A percentile compares a stretch with the other conserved stretches of the same genome.
Evolutionary conservation across 176 grass and related monocot genomes (phyloP).

Genomic region (Dactylis glomerata): DNA sequence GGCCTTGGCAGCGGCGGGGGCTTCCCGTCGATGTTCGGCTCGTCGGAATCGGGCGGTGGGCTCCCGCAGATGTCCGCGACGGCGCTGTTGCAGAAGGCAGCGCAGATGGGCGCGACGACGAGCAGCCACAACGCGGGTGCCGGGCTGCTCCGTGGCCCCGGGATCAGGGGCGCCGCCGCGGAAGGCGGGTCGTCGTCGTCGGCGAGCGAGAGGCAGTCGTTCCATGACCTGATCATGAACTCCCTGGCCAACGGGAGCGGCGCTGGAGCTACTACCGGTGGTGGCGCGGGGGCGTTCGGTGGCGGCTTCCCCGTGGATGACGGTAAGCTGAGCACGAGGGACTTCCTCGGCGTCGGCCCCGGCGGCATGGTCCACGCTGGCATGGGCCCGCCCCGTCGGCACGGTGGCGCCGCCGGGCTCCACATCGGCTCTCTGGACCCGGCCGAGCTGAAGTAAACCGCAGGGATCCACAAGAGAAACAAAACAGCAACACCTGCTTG

Average conservation of each 20-base stretch:
- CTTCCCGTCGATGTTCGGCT: constrained; percentile 42
- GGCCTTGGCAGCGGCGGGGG: background rate
- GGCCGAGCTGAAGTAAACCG: constrained; percentile 60
- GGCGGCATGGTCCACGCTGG: constrained; percentile 45
- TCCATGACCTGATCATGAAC: constrained; percentile 79
- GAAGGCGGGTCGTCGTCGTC: constrained; percentile 19
- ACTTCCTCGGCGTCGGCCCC: constrained; percentile 80
- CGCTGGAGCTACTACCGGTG: background rate
- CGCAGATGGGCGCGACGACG: constrained; percentile 79
- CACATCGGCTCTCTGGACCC: constrained; percentile 65
- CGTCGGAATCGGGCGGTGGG: background rate
- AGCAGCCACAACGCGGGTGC: constrained; percentile 29
- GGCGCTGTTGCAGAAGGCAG: constrained; percentile 83
- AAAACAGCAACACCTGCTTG: background rate
- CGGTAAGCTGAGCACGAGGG: constrained; percentile 72
- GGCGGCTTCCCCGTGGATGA: constrained; percentile 37
- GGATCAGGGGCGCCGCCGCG: background rate
- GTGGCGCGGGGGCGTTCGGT: constrained; percentile 25
- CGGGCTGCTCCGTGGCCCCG: constrained; percentile 48
- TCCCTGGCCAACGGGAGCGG: constrained; percentile 40
- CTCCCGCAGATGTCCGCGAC: constrained; percentile 83
- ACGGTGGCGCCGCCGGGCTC: constrained; percentile 23
- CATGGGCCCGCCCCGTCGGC: constrained; percentile 31
- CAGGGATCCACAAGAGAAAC: background rate
- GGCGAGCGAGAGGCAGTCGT: constrained; percentile 48